phyloP scores from a whole-genome alignment of 208 protist genomes.

The Histomonas meleagridis region DNA sequence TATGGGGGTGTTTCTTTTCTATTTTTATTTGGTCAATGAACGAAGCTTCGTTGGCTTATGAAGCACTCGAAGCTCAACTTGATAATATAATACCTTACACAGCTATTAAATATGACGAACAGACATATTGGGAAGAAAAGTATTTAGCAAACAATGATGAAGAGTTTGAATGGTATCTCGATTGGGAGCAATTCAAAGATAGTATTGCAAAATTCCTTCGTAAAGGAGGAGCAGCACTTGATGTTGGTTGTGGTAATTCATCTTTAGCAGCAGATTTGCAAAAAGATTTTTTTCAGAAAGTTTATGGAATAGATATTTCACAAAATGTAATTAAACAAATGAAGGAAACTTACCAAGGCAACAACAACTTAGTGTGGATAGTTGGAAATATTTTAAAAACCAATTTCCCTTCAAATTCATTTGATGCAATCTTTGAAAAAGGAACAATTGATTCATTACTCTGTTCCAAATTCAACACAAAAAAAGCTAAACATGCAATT shows the following conservation, averaged over 20 bases:
- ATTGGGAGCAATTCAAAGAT: background rate
- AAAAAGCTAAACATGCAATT: background rate
- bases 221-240: background rate
- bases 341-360: background rate
- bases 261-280: background rate
- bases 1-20: too few relatives aligned
- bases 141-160: background rate
- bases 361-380: background rate
- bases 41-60: too few relatives aligned
- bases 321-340: constrained; percentile 11
- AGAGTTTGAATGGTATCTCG: constrained; percentile 17
- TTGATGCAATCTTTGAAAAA: constrained; percentile 1
- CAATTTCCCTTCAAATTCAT: background rate
- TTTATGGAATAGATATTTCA: background rate
- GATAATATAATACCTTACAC: too few relatives aligned
- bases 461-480: background rate
- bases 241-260: constrained; percentile 26
- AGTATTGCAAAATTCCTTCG: background rate
- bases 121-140: background rate
- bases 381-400: background rate
- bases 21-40: too few relatives aligned
- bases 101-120: background rate
- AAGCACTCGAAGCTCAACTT: too few relatives aligned
- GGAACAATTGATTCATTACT: background rate
- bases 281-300: background rate